Evolutionary conservation across 345 rosid genomes (phyloP).

Genomic region (Raphanus sativus): DNA sequence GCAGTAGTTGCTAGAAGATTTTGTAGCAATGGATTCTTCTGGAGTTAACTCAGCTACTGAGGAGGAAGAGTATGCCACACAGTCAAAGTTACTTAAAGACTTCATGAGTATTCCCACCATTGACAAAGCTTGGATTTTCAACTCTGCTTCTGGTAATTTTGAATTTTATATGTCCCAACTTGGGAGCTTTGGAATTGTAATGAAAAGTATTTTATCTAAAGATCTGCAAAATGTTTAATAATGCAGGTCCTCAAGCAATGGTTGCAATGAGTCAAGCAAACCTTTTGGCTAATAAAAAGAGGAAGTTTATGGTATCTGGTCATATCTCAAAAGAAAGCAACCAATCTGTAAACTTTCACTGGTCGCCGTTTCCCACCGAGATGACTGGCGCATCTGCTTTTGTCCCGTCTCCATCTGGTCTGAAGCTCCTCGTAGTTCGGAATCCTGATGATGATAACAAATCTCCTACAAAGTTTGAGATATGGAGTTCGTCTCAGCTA

Average conservation of each 20-base stretch:
- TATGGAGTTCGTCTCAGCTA: slow-evolving; percentile 73
- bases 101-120: slow-evolving; percentile 58
- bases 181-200: neutral
- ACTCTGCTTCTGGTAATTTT: slow-evolving; percentile 51
- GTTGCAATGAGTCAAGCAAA: slow-evolving; percentile 78
- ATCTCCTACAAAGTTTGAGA: slow-evolving; percentile 77
- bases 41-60: slow-evolving; percentile 46
- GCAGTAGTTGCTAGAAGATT: slow-evolving; percentile 47
- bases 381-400: slow-evolving; percentile 64
- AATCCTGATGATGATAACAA: slow-evolving; percentile 82
- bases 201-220: neutral
- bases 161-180: neutral
- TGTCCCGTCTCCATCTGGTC: slow-evolving; percentile 83
- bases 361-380: slow-evolving; percentile 90
- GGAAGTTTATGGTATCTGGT: slow-evolving; percentile 56
- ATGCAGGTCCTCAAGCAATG: slow-evolving; percentile 65
- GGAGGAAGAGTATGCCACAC: slow-evolving; percentile 68
- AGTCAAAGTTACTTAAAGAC: slow-evolving; percentile 72
- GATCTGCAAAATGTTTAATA: neutral
- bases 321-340: slow-evolving; percentile 49
- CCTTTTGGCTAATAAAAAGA: slow-evolving; percentile 75
- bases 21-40: slow-evolving; percentile 53
- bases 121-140: slow-evolving; percentile 81
- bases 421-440: slow-evolving; percentile 70
- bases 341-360: slow-evolving; percentile 50